Evolutionary conservation across 176 grass and related monocot genomes (phyloP).

Genomic region (Lolium rigidum): DNA sequence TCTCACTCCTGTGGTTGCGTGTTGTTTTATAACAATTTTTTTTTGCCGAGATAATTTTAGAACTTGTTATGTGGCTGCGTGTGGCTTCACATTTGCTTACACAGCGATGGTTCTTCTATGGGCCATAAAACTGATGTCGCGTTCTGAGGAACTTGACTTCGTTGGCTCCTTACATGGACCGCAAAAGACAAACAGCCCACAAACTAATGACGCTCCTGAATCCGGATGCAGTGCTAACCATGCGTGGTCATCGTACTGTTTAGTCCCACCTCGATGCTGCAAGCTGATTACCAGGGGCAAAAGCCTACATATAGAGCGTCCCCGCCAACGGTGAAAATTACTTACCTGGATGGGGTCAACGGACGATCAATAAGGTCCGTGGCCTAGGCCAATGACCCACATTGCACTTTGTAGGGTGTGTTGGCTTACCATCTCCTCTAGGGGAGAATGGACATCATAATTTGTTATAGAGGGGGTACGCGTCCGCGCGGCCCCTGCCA

Average conservation of each 20-base stretch:
- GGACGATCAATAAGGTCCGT: neutral
- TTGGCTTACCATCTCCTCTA: neutral
- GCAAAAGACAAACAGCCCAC: too few relatives aligned
- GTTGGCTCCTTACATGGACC: neutral
- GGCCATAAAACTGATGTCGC: neutral
- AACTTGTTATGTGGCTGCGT: neutral
- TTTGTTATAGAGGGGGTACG: conserved; percentile 9
- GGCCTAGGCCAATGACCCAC: neutral
- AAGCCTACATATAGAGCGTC: neutral
- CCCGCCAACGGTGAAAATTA: neutral
- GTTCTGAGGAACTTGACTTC: neutral
- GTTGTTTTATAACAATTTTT: too few relatives aligned
- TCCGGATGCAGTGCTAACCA: neutral
- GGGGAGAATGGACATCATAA: neutral
- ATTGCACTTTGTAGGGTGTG: neutral
- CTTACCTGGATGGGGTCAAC: conserved; percentile 17
- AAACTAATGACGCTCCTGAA: too few relatives aligned
- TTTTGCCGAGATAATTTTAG: too few relatives aligned
- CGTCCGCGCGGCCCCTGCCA: neutral
- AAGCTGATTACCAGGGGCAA: neutral
- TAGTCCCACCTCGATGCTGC: neutral
- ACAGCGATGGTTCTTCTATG: neutral
- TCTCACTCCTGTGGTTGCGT: too few relatives aligned
- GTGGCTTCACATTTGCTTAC: neutral
- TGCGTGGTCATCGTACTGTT: neutral